Evolutionary conservation across 768 basidiomycete species (phyloP).

Genomic region (Pholiota conissans): DNA sequence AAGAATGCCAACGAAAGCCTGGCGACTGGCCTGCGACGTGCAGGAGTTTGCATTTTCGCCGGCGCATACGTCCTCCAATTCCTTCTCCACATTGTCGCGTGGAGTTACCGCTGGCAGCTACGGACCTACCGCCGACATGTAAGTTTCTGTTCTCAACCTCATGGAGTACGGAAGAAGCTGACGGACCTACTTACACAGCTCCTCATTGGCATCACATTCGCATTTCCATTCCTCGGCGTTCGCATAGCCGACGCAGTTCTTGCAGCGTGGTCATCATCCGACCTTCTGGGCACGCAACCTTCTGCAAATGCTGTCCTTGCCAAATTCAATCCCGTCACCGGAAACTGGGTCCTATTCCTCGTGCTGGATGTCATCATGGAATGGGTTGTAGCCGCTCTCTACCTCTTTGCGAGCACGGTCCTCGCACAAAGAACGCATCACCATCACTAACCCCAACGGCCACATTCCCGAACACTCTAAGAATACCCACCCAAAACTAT

Average conservation of each 20-base stretch:
- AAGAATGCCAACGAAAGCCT: conserved; percentile 29
- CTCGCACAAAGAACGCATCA: conserved; percentile 32
- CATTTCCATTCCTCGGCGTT: conserved; percentile 61
- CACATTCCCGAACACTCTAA: conserved; percentile 2
- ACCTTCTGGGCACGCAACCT: conserved; percentile 36
- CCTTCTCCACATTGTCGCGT: conserved; percentile 40
- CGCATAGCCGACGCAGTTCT: conserved; percentile 60
- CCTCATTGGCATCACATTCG: conserved; percentile 50
- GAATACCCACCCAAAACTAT: neutral
- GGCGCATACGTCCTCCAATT: conserved; percentile 40
- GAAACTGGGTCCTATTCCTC: conserved; percentile 59
- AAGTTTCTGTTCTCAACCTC: conserved; percentile 15
- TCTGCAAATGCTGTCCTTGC: conserved; percentile 44
- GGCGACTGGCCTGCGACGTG: conserved; percentile 42
- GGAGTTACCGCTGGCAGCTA: conserved; percentile 47
- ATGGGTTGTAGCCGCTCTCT: conserved; percentile 48
- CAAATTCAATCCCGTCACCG: conserved; percentile 56
- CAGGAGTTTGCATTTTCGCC: conserved; percentile 41
- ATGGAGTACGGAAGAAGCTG: neutral
- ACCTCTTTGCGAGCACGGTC: conserved; percentile 45
- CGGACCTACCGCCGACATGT: conserved; percentile 47
- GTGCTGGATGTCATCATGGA: conserved; percentile 64
- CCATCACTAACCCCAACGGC: conserved; percentile 9
- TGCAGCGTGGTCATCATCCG: conserved; percentile 55
- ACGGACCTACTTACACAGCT: conserved; percentile 38